phyloP scores from a whole-genome alignment of 2,329 filamentous ascomycete genomes.

The Colletotrichum theobromicola region DNA sequence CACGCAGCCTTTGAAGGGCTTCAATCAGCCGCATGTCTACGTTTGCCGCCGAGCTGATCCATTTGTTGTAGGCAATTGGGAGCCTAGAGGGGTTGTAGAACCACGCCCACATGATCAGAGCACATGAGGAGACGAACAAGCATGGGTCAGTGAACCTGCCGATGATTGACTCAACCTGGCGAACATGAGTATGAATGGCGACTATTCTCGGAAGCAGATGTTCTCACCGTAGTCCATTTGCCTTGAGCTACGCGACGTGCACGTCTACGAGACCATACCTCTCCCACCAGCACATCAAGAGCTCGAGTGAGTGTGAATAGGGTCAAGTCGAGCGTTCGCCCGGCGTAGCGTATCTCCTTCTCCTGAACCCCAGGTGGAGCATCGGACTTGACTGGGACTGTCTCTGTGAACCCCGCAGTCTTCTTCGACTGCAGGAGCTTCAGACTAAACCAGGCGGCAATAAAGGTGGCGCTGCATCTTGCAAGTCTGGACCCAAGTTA shows the following conservation, averaged over 20 bases:
- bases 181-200: slow-evolving; percentile 21
- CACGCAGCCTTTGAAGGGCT: slow-evolving; percentile 71
- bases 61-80: slow-evolving; percentile 77
- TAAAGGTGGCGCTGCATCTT: slow-evolving; percentile 62
- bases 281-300: slow-evolving; percentile 71
- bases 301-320: slow-evolving; percentile 79
- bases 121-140: slow-evolving; percentile 74
- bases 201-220: neutral
- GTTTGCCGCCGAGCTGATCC: slow-evolving; percentile 79
- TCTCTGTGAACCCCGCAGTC: slow-evolving; percentile 47
- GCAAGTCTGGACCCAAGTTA: slow-evolving; percentile 49
- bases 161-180: slow-evolving; percentile 43
- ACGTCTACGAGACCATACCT: slow-evolving; percentile 64
- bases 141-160: slow-evolving; percentile 65
- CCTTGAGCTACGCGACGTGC: slow-evolving; percentile 46
- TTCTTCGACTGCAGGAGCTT: slow-evolving; percentile 62
- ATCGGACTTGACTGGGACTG: slow-evolving; percentile 33
- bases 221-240: slow-evolving; percentile 52
- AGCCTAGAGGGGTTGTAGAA: slow-evolving; percentile 77
- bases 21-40: slow-evolving; percentile 78
- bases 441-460: slow-evolving; percentile 63
- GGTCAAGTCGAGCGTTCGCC: slow-evolving; percentile 81
- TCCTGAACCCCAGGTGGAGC: slow-evolving; percentile 28
- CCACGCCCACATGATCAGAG: slow-evolving; percentile 88
- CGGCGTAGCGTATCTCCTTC: slow-evolving; percentile 51